Evolutionary conservation across 1,139 yeast species (phyloP), one percentile per base, ranked within the genome.

Genomic region (Sugiyamaella neomexicana): DNA sequence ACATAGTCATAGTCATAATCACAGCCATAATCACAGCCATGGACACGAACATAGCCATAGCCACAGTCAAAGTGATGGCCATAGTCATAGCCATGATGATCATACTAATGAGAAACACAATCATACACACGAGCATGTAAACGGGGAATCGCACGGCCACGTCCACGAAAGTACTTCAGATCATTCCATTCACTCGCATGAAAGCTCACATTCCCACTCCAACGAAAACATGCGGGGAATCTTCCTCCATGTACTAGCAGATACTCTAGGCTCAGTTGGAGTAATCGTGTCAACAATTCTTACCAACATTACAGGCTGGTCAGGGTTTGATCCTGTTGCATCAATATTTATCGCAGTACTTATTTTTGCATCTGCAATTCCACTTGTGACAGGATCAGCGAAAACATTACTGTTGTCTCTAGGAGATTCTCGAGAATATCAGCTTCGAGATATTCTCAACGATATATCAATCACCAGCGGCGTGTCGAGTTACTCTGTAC

Each of bases 151-250:
- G 2, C 40, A 20, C 29, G 2, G 45, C 39, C 53, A 51, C 23
- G 5, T n/a, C 25, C 34, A 29, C 34, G 34, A n/a, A n/a, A n/a
- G n/a, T n/a, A n/a, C n/a, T n/a, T 34, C 38, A 44, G 42, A 53
- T 38, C 52, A 50, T 31, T 53, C 55, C 23, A 46, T 51, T 10
- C 61, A 62, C 37, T 40, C 60, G 3, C 65, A 63, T 31, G 47
- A 50, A 2, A 29, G 25, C 8, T 23, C 32, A 5, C 38, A 41
- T 25, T 34, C 43, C 10, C 48, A 45, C 29, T 49, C 34, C 29
- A 88, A 88, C 67, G 97, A 91, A 65, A 93, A 93, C 68, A 89
- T 93, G 95, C 83, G 85, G 58, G 99, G 99, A 20, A 89, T 93
- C 9, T 93, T 93, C 63, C 74, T 93, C 44, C 99, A 93, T 64